A percentile compares a stretch with the other conserved stretches of the same genome.
Evolutionary conservation across 2,329 filamentous ascomycete species (phyloP).

Genomic region (Metarhizium sp.): DNA sequence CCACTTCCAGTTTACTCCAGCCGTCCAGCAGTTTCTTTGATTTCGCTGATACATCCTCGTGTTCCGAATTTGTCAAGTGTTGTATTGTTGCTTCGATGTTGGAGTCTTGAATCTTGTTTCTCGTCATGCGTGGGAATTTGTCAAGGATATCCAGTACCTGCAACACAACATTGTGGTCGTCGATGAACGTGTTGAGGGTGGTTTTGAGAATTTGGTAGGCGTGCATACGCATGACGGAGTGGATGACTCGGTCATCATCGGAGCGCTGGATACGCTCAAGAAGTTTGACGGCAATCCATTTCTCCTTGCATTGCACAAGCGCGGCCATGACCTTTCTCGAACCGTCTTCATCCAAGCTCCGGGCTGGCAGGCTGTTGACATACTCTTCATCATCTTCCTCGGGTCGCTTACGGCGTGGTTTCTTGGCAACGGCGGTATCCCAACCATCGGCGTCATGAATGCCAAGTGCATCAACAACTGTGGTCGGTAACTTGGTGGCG

Average conservation of each 20-base stretch:
- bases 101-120: slow-evolving; percentile 94
- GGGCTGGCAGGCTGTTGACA: slow-evolving; percentile 77
- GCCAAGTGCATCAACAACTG: slow-evolving; percentile 88
- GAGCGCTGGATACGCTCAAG: slow-evolving; percentile 80
- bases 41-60: slow-evolving; percentile 65
- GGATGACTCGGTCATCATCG: slow-evolving; percentile 77
- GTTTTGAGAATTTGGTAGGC: slow-evolving; percentile 92
- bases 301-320: slow-evolving; percentile 96
- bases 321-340: slow-evolving; percentile 94
- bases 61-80: slow-evolving; percentile 54
- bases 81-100: slow-evolving; percentile 83
- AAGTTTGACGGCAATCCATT: slow-evolving; percentile 97
- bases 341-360: slow-evolving; percentile 68
- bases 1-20: slow-evolving; percentile 85
- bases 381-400: slow-evolving; percentile 94
- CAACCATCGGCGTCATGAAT: slow-evolving; percentile 89
- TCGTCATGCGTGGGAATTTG: slow-evolving; percentile 78
- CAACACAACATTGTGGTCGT: slow-evolving; percentile 82
- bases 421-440: slow-evolving; percentile 85
- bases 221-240: slow-evolving; percentile 90
- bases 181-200: slow-evolving; percentile 72
- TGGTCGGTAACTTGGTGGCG: slow-evolving; percentile 80
- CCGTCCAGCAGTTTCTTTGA: slow-evolving; percentile 65
- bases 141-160: slow-evolving; percentile 87
- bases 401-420: slow-evolving; percentile 83